Evolutionary conservation across 371 early-diverging fungal genomes (phyloP).

Genomic region (Phascolomyces articulosus): DNA sequence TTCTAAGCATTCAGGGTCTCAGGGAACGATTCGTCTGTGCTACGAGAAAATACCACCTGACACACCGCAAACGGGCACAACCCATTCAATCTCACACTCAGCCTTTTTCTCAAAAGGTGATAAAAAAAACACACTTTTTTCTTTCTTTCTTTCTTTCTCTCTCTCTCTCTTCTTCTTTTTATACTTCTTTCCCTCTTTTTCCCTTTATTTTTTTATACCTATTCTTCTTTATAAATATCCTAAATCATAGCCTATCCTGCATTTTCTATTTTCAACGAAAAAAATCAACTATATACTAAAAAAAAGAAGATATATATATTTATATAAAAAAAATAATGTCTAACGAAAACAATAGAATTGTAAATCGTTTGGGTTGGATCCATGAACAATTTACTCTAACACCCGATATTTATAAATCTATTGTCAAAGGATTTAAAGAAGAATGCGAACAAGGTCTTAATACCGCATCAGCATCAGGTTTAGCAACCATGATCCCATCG

Average conservation of each 20-base stretch:
- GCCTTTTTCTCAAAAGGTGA: neutral
- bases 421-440: slow-evolving; percentile 51
- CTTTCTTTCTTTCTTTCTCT: slow-evolving; percentile 6
- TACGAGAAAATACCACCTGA: slow-evolving; percentile 8
- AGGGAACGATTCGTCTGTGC: slow-evolving; percentile 10
- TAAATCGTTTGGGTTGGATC: slow-evolving; percentile 12
- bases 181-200: neutral
- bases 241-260: neutral
- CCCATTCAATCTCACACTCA: neutral
- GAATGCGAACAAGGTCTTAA: slow-evolving; percentile 48
- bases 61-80: neutral
- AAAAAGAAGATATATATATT: no score
- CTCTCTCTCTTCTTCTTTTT: neutral
- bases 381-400: slow-evolving; percentile 19
- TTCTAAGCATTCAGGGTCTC: slow-evolving; percentile 16
- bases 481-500: slow-evolving; percentile 76
- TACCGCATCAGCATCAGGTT: slow-evolving; percentile 46
- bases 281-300: no score
- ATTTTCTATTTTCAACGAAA: neutral
- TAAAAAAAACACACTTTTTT: neutral
- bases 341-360: neutral
- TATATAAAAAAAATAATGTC: neutral
- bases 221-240: neutral
- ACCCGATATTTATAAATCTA: slow-evolving; percentile 50
- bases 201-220: neutral